Base-by-base conservation (phyloP, 495 filamentous ascomycete species). In the Podospora bellae-mahoneyi region DNA sequence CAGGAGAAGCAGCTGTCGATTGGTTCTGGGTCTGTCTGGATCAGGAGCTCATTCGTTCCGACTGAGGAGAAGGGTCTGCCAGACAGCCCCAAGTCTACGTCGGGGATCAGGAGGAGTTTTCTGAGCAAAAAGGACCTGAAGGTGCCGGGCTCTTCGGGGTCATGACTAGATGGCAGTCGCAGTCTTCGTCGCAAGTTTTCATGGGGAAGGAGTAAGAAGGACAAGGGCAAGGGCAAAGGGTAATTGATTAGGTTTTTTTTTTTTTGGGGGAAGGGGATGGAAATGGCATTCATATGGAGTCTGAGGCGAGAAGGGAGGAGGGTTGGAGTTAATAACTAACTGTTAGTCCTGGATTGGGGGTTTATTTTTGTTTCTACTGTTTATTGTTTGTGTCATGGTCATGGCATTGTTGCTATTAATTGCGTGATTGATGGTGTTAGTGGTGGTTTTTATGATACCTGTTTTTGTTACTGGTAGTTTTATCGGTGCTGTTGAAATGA, bases 1-100 rank as follows among this genome's bases (percentile, higher is more conserved):
- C 83, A 86, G 54, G 92, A 97, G 71, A 96, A 94, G 83, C 72
- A 83, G 16, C 79, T 99, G 34, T 81, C 77, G 19, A 86, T 91
- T 64, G 93, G 93, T 15, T 80, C 77, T 23, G 91, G 92, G 10
- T 84, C 76, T 2, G 89, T 95, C 18, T 80, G 84, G 1, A 77
- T 96, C 62, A 88, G 85, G 76, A 92, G 87, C 64, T 84, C 81
- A 66, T 96, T 93, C 67, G 69, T 48, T 61, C 62, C 74, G 56
- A 63, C 71, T 9, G 67, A 69, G 64, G 66, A 64, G 55, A 83
- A 34, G 44, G 68, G 79, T n/a, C 73, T 78, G 27, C 69, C 75
- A 6, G 85, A 87, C 20, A 87, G 85, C 66, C 87, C 89, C 0
- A 86, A 84, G 66, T 73, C 77, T 55, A 84, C 83, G 70, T 86